Evolutionary conservation across 768 basidiomycete species (phyloP).

Genomic region (Coprinopsis marcescibilis): DNA sequence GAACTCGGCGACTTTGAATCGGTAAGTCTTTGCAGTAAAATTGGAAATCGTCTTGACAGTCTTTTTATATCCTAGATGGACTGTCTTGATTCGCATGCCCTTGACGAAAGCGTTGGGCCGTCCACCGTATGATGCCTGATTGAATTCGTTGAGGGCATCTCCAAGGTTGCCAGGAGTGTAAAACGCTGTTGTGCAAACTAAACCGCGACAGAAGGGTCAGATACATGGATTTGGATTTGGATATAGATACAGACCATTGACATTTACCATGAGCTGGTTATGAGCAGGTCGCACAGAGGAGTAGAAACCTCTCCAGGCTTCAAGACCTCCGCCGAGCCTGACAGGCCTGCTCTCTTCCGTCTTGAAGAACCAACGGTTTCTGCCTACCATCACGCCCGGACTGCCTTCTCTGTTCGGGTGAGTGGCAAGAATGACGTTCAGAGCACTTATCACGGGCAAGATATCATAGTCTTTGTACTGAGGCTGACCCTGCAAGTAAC

Average conservation of each 20-base stretch:
- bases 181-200: constrained; percentile 57
- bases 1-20: constrained; percentile 54
- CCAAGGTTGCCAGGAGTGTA: constrained; percentile 62
- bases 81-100: constrained; percentile 59
- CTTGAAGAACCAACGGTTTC: constrained; percentile 62
- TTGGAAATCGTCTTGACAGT: constrained; percentile 53
- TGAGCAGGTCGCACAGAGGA: constrained; percentile 54
- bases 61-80: constrained; percentile 71
- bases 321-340: constrained; percentile 47
- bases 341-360: constrained; percentile 41
- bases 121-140: constrained; percentile 50
- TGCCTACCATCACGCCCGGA: constrained; percentile 60
- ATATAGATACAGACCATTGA: constrained; percentile 42
- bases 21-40: constrained; percentile 40
- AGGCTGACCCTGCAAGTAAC: constrained; percentile 49
- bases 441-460: constrained; percentile 51
- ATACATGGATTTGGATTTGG: constrained; percentile 17
- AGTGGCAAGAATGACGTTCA: constrained; percentile 60
- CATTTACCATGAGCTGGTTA: constrained; percentile 57
- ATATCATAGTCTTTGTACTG: constrained; percentile 54
- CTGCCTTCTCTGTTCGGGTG: constrained; percentile 46
- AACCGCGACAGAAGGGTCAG: constrained; percentile 1
- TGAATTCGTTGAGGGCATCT: constrained; percentile 51
- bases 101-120: constrained; percentile 56
- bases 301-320: constrained; percentile 55